Evolutionary conservation across 2,329 filamentous ascomycete species (phyloP), one percentile per base, ranked within the genome.

Genomic region (Ascochyta fabae): DNA sequence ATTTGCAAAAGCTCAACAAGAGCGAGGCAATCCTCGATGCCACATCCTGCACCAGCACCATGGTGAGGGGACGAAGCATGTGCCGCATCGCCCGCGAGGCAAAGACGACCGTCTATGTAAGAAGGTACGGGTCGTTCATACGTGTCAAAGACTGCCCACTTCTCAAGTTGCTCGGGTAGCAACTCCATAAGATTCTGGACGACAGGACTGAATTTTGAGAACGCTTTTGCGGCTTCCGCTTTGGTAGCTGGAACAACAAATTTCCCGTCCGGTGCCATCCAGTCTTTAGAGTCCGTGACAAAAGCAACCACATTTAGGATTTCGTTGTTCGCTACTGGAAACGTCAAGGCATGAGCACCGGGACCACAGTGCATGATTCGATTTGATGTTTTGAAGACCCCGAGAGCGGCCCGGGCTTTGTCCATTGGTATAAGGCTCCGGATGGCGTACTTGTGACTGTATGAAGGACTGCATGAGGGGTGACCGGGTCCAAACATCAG

Each of bases 381-480:
- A 35, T 60, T 63, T 6, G 48, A 44, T 0, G 64, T 60, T n/a
- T 61, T 61, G 6, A 60, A 45, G 16, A 50, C 35, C 16, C 65
- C 68, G 48, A 79, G 68, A 16, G 76, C 67, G 26, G 61, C 64
- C 29, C 66, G 60, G 3, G 78, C 78, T 40, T 64, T 69, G 15
- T 70, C 71, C 44, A 80, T 67, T 1, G 63, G 58, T 15, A 70
- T 45, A 2, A 70, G 50, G 9, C 56, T 58, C 2, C 67, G 53
- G n/a, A 64, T 65, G 33, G 51, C 48, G 31, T 61, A 60, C n/a
- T 60, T 59, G 22, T 62, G 51, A 9, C 56, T 58, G 27, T 65
- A 69, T 3, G 46, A 54, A 2, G 62, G 62, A 6, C 44, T 35
- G 10, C 48, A 51, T 1, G 60, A 40, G 1, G 53, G 53, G 29